Base-by-base conservation (phyloP, 2,329 filamentous ascomycete genomes). In the Fusarium tjaetaba region DNA sequence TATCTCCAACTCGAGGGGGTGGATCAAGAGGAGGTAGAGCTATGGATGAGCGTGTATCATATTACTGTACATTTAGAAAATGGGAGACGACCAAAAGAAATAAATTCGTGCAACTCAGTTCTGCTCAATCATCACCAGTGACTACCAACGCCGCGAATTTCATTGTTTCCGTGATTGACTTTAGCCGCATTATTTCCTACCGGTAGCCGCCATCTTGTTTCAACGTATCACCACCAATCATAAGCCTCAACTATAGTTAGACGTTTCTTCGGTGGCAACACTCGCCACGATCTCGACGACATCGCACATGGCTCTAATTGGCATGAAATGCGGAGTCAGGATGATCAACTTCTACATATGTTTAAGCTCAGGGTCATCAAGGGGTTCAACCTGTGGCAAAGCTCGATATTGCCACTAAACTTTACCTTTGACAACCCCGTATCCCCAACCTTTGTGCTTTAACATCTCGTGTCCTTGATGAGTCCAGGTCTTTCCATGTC, bases 1-100 rank as follows among this genome's bases (percentile, higher is more conserved):
- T 34, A 70, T 85, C 65, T 85, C 84, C 70, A 85, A 85, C 61
- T 81, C 79, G 34, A 79, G 80, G 58, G 82, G 83, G 30, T 84
- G 84, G 82, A 81, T 79, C 70, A 85, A 84, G 82, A 82, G 78
- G 79, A 79, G 81, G 68, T 83, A 79, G 71, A 70, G 46, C n/a
- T 34, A 53, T 4, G 42, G 51, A 43, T 66, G 52, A 45, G 51
- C 68, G 49, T 76, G 73, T 75, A 77, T 75, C 75, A 78, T 77
- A 74, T 70, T 58, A 74, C 48, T 78, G 75, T 77, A 77, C 67
- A 78, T 77, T 76, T 78, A 77, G 71, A 76, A 71, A 67, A 76
- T 43, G 75, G 67, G 61, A 61, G 65, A 78, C 46, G 72, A 73
- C 61, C 38, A 62, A 55, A 34, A 63, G 45, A 52, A 68, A 53